Percentiles rank a stretch among this genome's conserved stretches.
These are phyloP conservation scores for Ceratobasidium sp. DNA, from an alignment of 1,284 basidiomycete genomes.

Conservation along the genomic window DNA sequence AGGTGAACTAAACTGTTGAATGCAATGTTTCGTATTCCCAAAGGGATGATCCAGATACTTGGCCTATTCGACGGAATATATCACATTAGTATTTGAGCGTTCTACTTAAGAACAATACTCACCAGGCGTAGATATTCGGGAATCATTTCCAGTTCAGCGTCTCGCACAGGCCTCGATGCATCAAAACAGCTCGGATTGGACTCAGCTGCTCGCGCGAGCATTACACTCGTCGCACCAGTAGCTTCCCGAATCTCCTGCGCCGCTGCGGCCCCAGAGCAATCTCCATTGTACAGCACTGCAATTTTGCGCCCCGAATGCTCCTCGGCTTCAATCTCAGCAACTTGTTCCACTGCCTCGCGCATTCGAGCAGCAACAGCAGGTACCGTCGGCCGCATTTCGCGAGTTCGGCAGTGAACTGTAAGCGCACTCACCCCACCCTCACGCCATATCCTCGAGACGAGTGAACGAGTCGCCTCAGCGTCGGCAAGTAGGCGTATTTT, in stretches of 20 bases:
- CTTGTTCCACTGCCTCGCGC: slow-evolving; percentile 85
- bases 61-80: slow-evolving; percentile 45
- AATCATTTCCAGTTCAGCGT: slow-evolving; percentile 75
- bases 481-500: slow-evolving; percentile 93
- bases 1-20: slow-evolving; percentile 76
- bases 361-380: slow-evolving; percentile 82
- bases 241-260: slow-evolving; percentile 76
- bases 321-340: slow-evolving; percentile 67
- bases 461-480: slow-evolving; percentile 85
- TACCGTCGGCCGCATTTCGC: slow-evolving; percentile 90
- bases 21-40: slow-evolving; percentile 92
- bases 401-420: slow-evolving; percentile 95
- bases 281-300: slow-evolving; percentile 93
- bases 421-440: slow-evolving; percentile 86
- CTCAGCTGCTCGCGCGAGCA: slow-evolving; percentile 97
- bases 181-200: slow-evolving; percentile 91
- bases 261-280: slow-evolving; percentile 84
- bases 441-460: slow-evolving; percentile 86
- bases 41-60: slow-evolving; percentile 81
- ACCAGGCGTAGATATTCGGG: slow-evolving; percentile 83
- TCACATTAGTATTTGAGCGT: not conserved
- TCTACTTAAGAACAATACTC: slow-evolving; percentile 50
- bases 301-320: slow-evolving; percentile 63
- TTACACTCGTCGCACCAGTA: slow-evolving; percentile 76
- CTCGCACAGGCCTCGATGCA: slow-evolving; percentile 66